Evolutionary conservation across 768 basidiomycete species (phyloP), one percentile per base, ranked within the genome.

Genomic region (Amanita thiersii): DNA sequence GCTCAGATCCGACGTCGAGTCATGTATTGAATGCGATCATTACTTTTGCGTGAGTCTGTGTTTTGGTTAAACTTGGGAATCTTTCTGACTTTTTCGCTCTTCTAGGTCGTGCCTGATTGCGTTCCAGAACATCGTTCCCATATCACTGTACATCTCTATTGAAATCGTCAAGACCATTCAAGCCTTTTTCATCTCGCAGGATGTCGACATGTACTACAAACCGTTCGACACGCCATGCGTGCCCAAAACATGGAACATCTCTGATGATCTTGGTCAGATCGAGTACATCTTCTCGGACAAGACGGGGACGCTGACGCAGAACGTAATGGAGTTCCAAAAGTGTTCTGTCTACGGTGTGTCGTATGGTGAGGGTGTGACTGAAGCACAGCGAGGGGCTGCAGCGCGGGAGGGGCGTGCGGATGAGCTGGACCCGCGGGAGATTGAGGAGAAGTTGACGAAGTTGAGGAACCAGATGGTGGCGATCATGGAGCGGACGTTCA

Each of bases 131-230:
- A 93, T 96, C 57, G 85, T 97, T 10, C 93, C 93, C 17, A 84
- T 96, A 44, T 92, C 91, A 2, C 75, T 97, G 17, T 94, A 94
- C 69, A 96, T 97, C 56, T 93, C 93, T 36, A 92, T 96, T 56
- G 93, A 97, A 65, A 87, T 96, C 50, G 92, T 96, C 69, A 96
- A 96, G 69, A 96, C 93, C 1, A 89, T 94, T 43, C 93, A 96
- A 58, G 93, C 93, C 2, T 94, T 78, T 65, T 94, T 96, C 68
- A 97, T 96, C 56, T 86, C 85, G 5, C 90, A 94, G 59, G 93
- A 98, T 56, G 53, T 91, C 50, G 93, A 97, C 60, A 93, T 98
- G 90, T 96, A 90, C 68, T 96, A 96, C 64, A 67, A 74, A 45
- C 78, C 83, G 26, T 82, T 83, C 58, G 81, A 96, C 56, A 82